Evolutionary conservation across 2,329 filamentous ascomycete genomes (phyloP).

Genomic region (Neofusicoccum ribis): DNA sequence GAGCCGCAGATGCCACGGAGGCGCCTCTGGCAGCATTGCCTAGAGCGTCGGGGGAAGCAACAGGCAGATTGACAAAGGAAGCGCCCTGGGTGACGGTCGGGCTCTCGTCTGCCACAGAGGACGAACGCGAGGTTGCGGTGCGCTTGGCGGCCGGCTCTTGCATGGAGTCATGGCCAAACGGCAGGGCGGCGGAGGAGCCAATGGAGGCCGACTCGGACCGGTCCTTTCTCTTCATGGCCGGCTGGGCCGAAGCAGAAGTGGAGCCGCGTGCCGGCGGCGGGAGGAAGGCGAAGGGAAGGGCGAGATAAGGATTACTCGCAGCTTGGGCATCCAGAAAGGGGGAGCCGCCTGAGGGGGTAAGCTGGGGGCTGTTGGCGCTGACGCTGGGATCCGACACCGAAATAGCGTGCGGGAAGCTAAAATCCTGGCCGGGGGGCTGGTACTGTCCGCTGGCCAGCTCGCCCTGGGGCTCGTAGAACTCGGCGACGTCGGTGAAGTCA

Average conservation of each 20-base stretch:
- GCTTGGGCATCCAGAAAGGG: neutral
- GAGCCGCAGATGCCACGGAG: conserved; percentile 22
- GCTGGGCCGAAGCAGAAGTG: neutral
- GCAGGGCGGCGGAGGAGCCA: neutral
- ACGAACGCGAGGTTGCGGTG: neutral
- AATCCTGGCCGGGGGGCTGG: conserved; percentile 36
- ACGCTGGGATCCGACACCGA: conserved; percentile 18
- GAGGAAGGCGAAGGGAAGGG: neutral
- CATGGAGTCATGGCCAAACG: neutral
- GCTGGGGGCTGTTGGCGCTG: neutral
- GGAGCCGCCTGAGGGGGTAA: neutral
- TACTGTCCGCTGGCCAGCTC: conserved; percentile 42
- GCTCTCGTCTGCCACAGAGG: conserved; percentile 12
- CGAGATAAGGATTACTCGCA: neutral
- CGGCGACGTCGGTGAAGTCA: conserved; percentile 34
- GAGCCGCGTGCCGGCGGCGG: neutral
- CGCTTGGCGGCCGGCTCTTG: conserved; percentile 14
- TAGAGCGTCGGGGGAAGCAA: neutral
- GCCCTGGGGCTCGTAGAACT: conserved; percentile 47
- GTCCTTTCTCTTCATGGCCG: conserved; percentile 18
- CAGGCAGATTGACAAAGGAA: neutral
- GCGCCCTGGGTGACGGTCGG: neutral
- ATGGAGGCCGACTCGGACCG: conserved; percentile 7
- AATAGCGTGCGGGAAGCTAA: conserved; percentile 37
- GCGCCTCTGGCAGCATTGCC: neutral